A percentile compares a stretch with the other conserved stretches of the same genome.
Conservation (phyloP, 2,329 filamentous ascomycete species). For the Leptodontidium sp. region DNA sequence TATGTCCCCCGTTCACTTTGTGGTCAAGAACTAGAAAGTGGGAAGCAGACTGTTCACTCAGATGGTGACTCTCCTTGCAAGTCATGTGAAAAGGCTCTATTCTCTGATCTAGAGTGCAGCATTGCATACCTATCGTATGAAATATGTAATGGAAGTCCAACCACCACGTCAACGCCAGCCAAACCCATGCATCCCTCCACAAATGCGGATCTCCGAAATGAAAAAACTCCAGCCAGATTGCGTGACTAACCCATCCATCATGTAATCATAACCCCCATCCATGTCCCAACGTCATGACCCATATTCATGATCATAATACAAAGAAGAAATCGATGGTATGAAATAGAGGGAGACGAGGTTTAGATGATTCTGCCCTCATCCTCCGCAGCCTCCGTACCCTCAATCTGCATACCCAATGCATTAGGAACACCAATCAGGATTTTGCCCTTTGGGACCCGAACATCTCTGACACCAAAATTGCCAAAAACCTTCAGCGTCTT, state of each 20-base stretch:
- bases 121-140: not conserved
- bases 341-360: not conserved
- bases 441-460: constrained; percentile 61
- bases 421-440: constrained; percentile 67
- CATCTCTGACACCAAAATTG: constrained; percentile 67
- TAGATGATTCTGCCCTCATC: constrained; percentile 38
- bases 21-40: too few relatives aligned
- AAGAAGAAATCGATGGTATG: not conserved
- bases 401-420: constrained; percentile 66
- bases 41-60: too few relatives aligned
- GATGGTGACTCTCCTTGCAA: not conserved
- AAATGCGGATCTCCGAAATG: not conserved
- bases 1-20: too few relatives aligned
- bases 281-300: not conserved
- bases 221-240: constrained; percentile 6
- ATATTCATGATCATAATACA: constrained; percentile 4
- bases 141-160: not conserved
- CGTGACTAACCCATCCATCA: not conserved
- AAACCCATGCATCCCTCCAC: not conserved
- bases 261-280: constrained; percentile 5
- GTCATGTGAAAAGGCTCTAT: not conserved
- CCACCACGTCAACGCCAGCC: constrained; percentile 8
- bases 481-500: constrained; percentile 69
- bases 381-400: constrained; percentile 52
- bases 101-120: not conserved